Base-by-base conservation (phyloP, 2,329 filamentous ascomycete species). In the Calycina herbarum region DNA sequence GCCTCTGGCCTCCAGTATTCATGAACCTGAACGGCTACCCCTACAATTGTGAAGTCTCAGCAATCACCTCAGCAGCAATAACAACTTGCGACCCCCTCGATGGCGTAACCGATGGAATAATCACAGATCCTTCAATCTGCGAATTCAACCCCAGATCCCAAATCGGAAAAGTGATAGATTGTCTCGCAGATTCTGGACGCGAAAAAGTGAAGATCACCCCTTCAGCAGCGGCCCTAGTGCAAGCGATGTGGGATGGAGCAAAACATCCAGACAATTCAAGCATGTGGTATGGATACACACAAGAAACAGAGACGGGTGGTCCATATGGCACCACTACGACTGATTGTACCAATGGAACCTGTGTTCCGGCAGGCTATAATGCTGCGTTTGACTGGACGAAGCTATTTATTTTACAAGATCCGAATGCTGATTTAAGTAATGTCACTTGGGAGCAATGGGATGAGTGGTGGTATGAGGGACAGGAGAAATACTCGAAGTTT, bases 41-140 rank as follows among this genome's bases (percentile, higher is more conserved):
- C 2, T 20, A 31, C 3, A 56, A 40, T 5, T 71, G 69, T 56
- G 67, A 66, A n/a, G 48, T 70, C 7, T 57, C 63, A 35, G 61
- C 61, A n/a, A 62, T 70, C 6, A 24, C 42, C 7, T 56, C 66
- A 2, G 68, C 64, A n/a, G 65, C 61, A 10, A 60, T 67, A 40
- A 40, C 24, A 11, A 61, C 57, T 1, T 71, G 70, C 42, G 70
- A 71, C 57, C 38, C 7, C 2, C 63, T 68, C 5, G 70, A 71
- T 57, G 68, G 70, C 3, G 64, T 69, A 6, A 64, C 54, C n/a
- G 70, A 71, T 51, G 66, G 67, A 6, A 59, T 71, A 5, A 65
- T 71, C 17, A 57, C 61, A 11, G 29, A 59, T 13, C 54, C 62
- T 11, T 31, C 57, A n/a, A n/a, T n/a, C 1, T 71, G 70, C 33